These are phyloP conservation scores for Grammothele lineata DNA, from an alignment of 768 basidiomycete genomes.

Conservation along the genomic window DNA sequence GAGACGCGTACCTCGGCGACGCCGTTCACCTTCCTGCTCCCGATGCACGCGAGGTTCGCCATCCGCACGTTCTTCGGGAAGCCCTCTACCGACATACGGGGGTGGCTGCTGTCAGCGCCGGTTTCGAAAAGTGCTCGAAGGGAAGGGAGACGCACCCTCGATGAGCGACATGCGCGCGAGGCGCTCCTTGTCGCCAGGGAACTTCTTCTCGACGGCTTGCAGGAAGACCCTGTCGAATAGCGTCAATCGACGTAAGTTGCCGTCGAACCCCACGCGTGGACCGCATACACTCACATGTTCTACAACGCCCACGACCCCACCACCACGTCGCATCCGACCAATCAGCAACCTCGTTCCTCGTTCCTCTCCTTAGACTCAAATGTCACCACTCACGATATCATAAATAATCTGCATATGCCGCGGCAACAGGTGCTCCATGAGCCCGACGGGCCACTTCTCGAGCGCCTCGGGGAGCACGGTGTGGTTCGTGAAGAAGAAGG, in stretches of 20 bases:
- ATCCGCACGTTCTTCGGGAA: slow-evolving; percentile 82
- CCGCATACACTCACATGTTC: slow-evolving; percentile 53
- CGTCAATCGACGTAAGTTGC: neutral
- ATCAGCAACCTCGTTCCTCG: too few relatives aligned
- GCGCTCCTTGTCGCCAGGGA: slow-evolving; percentile 80
- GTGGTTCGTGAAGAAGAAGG: slow-evolving; percentile 96
- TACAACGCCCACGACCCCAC: slow-evolving; percentile 23
- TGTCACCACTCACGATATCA: slow-evolving; percentile 76
- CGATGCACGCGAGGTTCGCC: slow-evolving; percentile 90
- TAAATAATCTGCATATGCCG: slow-evolving; percentile 89
- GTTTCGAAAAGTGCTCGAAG: too few relatives aligned
- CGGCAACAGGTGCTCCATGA: slow-evolving; percentile 83
- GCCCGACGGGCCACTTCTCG: slow-evolving; percentile 89
- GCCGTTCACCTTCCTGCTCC: slow-evolving; percentile 87
- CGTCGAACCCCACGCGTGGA: too few relatives aligned
- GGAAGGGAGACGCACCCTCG: slow-evolving; percentile 68
- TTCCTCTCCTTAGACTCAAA: too few relatives aligned
- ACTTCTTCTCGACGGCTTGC: slow-evolving; percentile 86
- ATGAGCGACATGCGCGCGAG: slow-evolving; percentile 88
- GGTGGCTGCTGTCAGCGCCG: too few relatives aligned
- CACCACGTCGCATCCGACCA: too few relatives aligned
- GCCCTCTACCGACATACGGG: slow-evolving; percentile 53
- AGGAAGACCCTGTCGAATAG: slow-evolving; percentile 51
- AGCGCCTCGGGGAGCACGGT: slow-evolving; percentile 87
- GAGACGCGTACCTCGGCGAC: slow-evolving; percentile 87